phyloP scores from a whole-genome alignment of 2,329 filamentous ascomycete species.

The Colletotrichum sp. region DNA sequence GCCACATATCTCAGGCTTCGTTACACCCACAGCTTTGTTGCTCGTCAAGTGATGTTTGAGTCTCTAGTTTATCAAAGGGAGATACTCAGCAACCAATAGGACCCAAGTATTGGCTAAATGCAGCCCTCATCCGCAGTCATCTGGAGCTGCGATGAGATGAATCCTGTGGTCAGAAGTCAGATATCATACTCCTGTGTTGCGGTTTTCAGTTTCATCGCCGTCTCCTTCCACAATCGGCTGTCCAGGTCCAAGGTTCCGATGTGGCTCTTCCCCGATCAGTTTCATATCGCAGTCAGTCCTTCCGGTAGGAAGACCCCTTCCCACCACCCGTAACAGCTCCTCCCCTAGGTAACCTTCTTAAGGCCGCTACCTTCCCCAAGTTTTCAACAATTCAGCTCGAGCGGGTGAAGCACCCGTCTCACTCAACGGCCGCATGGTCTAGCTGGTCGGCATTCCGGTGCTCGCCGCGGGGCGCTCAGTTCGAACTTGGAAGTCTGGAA shows the following conservation, averaged over 20 bases:
- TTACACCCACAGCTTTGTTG: no score
- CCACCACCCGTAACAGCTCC: background rate
- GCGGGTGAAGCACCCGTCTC: background rate
- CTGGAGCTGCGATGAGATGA: background rate
- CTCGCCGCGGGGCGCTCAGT: background rate
- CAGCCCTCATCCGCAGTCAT: no score
- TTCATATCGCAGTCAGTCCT: background rate
- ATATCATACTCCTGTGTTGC: background rate
- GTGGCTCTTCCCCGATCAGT: background rate
- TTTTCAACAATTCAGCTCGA: background rate
- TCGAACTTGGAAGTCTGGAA: background rate
- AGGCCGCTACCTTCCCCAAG: background rate
- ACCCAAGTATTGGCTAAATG: no score
- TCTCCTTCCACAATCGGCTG: background rate
- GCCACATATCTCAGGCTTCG: no score
- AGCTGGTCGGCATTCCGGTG: background rate
- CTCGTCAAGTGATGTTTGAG: no score
- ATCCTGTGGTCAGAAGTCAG: background rate
- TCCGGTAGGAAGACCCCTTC: background rate
- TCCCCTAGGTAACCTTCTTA: background rate
- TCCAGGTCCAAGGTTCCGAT: background rate
- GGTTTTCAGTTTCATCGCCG: rapidly evolving
- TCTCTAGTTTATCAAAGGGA: no score
- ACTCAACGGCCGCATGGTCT: background rate
- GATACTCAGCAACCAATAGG: no score